Evolutionary conservation across 129 eudicot species (phyloP).

Genomic region (Apium graveolens): DNA sequence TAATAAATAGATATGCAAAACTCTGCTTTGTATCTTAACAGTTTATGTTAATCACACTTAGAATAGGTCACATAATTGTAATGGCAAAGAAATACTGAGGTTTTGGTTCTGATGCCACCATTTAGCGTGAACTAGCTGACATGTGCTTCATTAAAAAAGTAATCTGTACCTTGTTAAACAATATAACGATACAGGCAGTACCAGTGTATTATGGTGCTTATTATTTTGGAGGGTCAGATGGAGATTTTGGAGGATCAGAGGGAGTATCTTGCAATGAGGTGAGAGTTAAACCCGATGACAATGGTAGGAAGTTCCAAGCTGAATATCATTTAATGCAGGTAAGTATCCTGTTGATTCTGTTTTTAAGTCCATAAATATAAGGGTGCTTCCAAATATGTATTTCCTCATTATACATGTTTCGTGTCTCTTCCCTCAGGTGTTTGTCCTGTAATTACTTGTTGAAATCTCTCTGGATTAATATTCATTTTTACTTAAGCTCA

Average conservation of each 20-base stretch:
- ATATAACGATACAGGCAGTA: background rate
- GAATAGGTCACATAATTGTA: background rate
- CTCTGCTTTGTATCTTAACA: background rate
- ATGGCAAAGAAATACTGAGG: background rate
- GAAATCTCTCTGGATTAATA: background rate
- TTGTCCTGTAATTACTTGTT: background rate
- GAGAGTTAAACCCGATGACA: background rate
- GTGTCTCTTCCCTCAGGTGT: background rate
- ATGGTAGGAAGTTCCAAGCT: background rate
- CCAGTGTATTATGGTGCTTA: background rate
- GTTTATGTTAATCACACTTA: background rate
- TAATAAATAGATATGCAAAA: background rate
- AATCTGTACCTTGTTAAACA: background rate
- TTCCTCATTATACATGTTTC: background rate
- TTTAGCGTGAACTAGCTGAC: background rate
- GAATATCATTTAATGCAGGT: background rate
- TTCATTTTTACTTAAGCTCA: background rate
- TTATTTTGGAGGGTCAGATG: background rate
- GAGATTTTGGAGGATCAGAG: background rate
- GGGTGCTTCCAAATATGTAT: background rate
- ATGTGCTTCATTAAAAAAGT: background rate
- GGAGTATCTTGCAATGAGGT: background rate
- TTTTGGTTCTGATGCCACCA: background rate
- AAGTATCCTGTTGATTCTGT: background rate
- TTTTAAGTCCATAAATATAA: background rate